Conservation (phyloP, 148 eudicot species). For the Diospyros kaki region DNA sequence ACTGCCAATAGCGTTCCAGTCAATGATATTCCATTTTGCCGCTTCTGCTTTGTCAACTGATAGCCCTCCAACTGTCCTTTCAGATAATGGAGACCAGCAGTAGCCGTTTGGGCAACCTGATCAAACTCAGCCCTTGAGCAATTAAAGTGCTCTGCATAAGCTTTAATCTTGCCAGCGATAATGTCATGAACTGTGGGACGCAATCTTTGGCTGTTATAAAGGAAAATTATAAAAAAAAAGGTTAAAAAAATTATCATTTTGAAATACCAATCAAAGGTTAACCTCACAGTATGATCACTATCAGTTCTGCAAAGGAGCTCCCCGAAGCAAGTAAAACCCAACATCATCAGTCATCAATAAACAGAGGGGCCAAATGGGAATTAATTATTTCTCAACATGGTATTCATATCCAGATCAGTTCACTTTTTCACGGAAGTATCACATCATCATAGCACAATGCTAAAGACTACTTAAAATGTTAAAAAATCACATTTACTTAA, state of each 20-base stretch:
- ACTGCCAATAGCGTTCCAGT: slow-evolving; percentile 71
- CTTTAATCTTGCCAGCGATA: slow-evolving; percentile 73
- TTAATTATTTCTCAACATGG: not conserved
- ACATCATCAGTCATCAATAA: not conserved
- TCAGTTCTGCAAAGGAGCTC: not conserved
- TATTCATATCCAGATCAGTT: not conserved
- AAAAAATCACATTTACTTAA: not conserved
- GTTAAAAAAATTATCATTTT: not conserved
- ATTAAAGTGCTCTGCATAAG: slow-evolving; percentile 58
- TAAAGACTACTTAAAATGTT: not conserved
- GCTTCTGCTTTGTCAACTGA: slow-evolving; percentile 69
- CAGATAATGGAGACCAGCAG: slow-evolving; percentile 50
- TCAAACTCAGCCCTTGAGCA: slow-evolving; percentile 52
- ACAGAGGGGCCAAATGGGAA: not conserved
- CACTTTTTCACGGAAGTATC: not conserved
- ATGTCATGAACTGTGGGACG: slow-evolving; percentile 90
- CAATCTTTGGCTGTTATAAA: slow-evolving; percentile 78
- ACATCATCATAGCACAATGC: not conserved
- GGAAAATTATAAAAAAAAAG: slow-evolving; percentile 1
- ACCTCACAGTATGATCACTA: not conserved
- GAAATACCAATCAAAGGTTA: not conserved
- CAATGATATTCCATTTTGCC: slow-evolving; percentile 62
- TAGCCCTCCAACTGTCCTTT: slow-evolving; percentile 77
- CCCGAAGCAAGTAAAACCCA: not conserved
- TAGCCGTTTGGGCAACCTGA: slow-evolving; percentile 50